Percentiles rank a stretch among this genome's conserved stretches.
Conservation (phyloP, 2,329 filamentous ascomycete genomes). For the Coleophoma crateriformis region DNA sequence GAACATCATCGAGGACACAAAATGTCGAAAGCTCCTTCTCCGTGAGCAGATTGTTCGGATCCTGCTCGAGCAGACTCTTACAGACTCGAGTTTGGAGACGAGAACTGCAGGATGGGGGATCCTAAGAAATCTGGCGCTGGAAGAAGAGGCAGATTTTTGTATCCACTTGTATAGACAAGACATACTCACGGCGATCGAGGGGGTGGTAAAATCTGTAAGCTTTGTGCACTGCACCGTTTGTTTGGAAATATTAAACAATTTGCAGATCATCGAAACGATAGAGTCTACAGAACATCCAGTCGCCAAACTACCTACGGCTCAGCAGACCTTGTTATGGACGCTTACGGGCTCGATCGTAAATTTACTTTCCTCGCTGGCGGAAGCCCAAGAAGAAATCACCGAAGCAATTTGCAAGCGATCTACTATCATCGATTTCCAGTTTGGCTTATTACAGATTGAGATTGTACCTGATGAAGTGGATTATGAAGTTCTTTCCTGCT, state of each 20-base stretch:
- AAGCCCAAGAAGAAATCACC: slow-evolving; percentile 56
- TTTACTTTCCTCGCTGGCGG: slow-evolving; percentile 47
- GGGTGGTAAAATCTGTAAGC: slow-evolving; percentile 47
- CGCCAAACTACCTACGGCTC: slow-evolving; percentile 43
- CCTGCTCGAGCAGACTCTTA: slow-evolving; percentile 58
- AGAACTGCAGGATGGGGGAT: slow-evolving; percentile 64
- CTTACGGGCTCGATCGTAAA: slow-evolving; percentile 48
- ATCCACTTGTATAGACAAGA: slow-evolving; percentile 59
- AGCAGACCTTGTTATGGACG: slow-evolving; percentile 47
- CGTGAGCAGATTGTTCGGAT: slow-evolving; percentile 61
- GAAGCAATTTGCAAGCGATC: slow-evolving; percentile 44
- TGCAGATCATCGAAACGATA: slow-evolving; percentile 23
- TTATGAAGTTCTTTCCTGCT: slow-evolving; percentile 45
- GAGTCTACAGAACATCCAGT: slow-evolving; percentile 33
- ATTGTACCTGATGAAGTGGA: slow-evolving; percentile 30
- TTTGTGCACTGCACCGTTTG: neutral
- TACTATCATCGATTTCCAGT: slow-evolving; percentile 47
- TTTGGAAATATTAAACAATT: slow-evolving; percentile 3
- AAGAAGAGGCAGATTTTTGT: slow-evolving; percentile 63
- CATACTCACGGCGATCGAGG: slow-evolving; percentile 53
- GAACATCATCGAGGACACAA: slow-evolving; percentile 56
- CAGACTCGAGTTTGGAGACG: slow-evolving; percentile 57
- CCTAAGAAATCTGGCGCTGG: slow-evolving; percentile 52
- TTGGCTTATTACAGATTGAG: slow-evolving; percentile 40
- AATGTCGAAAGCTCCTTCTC: slow-evolving; percentile 59